Base-by-base conservation (phyloP, 116 monocot genomes). In the Posidonia oceanica region DNA sequence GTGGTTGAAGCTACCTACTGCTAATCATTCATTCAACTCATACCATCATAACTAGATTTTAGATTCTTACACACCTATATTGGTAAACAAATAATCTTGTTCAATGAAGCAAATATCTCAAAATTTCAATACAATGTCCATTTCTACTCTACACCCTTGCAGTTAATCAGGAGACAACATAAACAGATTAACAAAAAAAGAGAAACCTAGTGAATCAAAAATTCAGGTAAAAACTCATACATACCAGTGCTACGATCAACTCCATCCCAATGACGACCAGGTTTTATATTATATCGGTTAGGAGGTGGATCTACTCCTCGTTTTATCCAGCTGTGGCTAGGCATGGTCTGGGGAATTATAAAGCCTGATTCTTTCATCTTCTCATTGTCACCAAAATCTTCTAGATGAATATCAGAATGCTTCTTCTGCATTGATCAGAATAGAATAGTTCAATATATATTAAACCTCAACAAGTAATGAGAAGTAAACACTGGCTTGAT, bases 191-290 rank as follows among this genome's bases (percentile, higher is more conserved):
- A 3, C 11, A 68, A 23, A 52, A 14, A 52, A 52, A 36, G 48
- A 68, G 14, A 37, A 17, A 22, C 8, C 38, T 36, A 56, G 39
- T 37, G 7, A 2, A 16, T 56, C 39, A 37, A 62, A 36, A 62
- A 14, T 62, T 13, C 62, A 62, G 2, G 6, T n/a, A 15, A 58
- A 15, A 73, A 70, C 57, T 21, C 0, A 64, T 8, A 72, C 86
- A 17, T 63, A 95, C 95, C 96, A 72, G 70, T 89, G 63, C 91
- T 91, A n/a, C 96, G 86, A 74, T 96, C 91, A 5, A 96, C 91
- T 68, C 96, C 96, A 83, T 96, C 96, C 96, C 96, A 96, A 54
- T 96, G 96, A 48, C 96, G 88, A 12, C 96, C 96, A n/a, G 96
- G 96, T 62, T 72, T 81, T 68, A 91, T 91, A 39, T 84, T 86